phyloP scores from a whole-genome alignment of 176 grass and related monocot genomes.

The Tillandsia leiboldiana region DNA sequence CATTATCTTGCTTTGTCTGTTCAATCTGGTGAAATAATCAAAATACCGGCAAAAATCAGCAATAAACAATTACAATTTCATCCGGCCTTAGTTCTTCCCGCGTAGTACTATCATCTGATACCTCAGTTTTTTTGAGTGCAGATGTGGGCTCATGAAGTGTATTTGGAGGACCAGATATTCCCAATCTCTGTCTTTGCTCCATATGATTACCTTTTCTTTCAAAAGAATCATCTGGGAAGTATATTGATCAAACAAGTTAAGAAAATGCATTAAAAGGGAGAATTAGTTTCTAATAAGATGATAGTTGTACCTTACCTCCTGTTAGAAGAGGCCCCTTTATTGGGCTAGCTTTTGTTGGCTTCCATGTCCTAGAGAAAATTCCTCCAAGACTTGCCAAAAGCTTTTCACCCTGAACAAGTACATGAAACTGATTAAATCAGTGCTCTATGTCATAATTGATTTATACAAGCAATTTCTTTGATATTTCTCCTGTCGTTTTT shows the following conservation, averaged over 20 bases:
- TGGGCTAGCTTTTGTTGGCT: conserved; percentile 64
- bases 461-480: no score
- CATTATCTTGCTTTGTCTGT: conserved; percentile 85
- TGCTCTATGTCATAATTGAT: not conserved
- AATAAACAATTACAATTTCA: not conserved
- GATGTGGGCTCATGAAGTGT: conserved; percentile 37
- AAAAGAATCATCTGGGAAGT: conserved; percentile 67
- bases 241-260: conserved; percentile 8
- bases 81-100: not conserved
- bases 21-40: conserved; percentile 37
- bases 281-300: not conserved
- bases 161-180: conserved; percentile 33
- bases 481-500: no score
- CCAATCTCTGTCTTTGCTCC: conserved; percentile 69
- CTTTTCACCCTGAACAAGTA: conserved; percentile 64
- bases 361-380: conserved; percentile 90
- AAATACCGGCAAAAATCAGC: conserved; percentile 9
- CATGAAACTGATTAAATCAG: conserved; percentile 13
- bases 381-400: conserved; percentile 88
- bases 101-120: conserved; percentile 11
- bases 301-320: conserved; percentile 33
- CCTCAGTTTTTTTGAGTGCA: conserved; percentile 67
- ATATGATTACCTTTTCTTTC: conserved; percentile 54
- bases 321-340: conserved; percentile 69
- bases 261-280: not conserved